Conservation (phyloP, 257 asterid species). For the Misopates orontium region DNA sequence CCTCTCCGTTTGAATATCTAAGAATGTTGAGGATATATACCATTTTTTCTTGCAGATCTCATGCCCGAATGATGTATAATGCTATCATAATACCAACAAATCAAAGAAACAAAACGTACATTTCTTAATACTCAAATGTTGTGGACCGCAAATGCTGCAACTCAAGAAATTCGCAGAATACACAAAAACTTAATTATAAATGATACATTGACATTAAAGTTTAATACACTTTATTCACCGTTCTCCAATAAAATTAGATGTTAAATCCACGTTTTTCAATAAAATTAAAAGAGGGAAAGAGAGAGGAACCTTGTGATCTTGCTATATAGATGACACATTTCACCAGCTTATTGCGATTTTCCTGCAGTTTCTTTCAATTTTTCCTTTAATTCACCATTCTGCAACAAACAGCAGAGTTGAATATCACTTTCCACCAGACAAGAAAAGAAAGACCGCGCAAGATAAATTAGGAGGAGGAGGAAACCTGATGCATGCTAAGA, state of each 20-base stretch:
- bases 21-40: too few species aligned
- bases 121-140: too few species aligned
- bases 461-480: neutral
- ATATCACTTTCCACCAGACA: conserved; percentile 18
- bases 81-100: too few species aligned
- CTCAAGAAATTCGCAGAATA: neutral
- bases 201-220: neutral
- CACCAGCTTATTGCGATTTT: conserved; percentile 40
- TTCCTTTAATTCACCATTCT: conserved; percentile 78
- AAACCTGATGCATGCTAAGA: conserved; percentile 92
- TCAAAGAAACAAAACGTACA: too few species aligned
- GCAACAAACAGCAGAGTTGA: conserved; percentile 31
- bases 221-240: neutral
- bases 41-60: too few species aligned
- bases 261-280: neutral
- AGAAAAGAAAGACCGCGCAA: neutral
- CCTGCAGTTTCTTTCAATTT: conserved; percentile 49
- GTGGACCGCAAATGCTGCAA: neutral
- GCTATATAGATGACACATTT: conserved; percentile 3
- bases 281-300: neutral
- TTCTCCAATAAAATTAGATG: neutral
- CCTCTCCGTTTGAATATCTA: too few species aligned
- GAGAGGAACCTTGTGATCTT: neutral
- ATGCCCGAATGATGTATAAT: too few species aligned
- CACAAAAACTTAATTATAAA: conserved; percentile 12